Base-by-base conservation (phyloP, 2,329 filamentous ascomycete species). In the Gaeumannomyces sp. region DNA sequence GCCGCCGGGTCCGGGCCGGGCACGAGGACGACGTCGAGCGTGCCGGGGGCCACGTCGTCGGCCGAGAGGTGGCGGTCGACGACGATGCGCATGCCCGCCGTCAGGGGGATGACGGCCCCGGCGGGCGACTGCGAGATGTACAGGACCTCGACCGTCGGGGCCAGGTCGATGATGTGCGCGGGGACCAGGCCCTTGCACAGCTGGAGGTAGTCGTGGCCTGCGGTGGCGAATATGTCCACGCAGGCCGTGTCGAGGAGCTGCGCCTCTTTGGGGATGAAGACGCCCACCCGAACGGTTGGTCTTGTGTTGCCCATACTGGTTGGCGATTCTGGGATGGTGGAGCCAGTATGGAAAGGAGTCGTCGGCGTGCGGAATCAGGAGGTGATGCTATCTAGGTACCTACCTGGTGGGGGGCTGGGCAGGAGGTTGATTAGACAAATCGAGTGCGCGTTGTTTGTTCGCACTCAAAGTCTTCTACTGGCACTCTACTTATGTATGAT, bases 181-280 rank as follows among this genome's bases (percentile, higher is more conserved):
- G 81, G 80, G 1, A 77, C 60, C 0, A 78, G 25, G 28, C 72
- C 68, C 13, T 68, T 64, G 3, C 79, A 27, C 1, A 63, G 1
- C 1, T 67, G 64, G 22, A 85, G 68, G 68, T 84, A 84, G 61
- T 80, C 76, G 65, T 76, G 73, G 65, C 76, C 78, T 72, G 83
- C 77, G 67, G 74, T 75, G 38, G 74, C 78, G 25, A 85, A 76
- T 62, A 84, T 73, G 71, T 85, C 82, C 64, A 84, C 75, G 61
- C 78, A 79, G 13, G 82, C 82, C 5, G 76, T 69, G 70, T 85
- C 83, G 25, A 85, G 78, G 11, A 83, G 71, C 67, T 85, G 83
- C 14, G 76, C 75, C 1, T 75, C 74, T 2, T 69, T 67, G 2
- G 82, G 81, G 61, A 84, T 73, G 70, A 83, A 84, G 64, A 85